Conservation (phyloP, 768 basidiomycete genomes). For the Lactifluus rugatus region DNA sequence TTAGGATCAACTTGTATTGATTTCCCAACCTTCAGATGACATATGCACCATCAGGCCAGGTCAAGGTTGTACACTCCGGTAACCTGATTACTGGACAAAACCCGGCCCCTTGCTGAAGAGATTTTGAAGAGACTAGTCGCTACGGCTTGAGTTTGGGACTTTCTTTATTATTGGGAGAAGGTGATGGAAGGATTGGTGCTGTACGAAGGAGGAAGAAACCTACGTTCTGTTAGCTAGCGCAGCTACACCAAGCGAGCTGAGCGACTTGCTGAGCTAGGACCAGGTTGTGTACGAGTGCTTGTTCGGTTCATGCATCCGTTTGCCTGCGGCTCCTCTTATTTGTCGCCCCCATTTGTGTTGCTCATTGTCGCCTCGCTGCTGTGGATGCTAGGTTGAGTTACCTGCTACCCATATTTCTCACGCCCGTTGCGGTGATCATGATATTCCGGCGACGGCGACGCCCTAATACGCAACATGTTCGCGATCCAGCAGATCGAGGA, state of each 20-base stretch:
- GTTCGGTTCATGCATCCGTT: too few species aligned
- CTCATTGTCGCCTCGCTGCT: too few species aligned
- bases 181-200: not conserved
- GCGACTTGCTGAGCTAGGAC: too few species aligned
- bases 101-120: slow-evolving; percentile 48
- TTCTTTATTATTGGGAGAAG: not conserved
- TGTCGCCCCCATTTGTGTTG: too few species aligned
- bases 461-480: slow-evolving; percentile 65
- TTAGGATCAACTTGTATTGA: slow-evolving; percentile 28
- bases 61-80: slow-evolving; percentile 48
- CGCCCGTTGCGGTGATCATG: too few species aligned
- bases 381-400: too few species aligned
- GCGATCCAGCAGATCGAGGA: slow-evolving; percentile 69
- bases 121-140: slow-evolving; percentile 42
- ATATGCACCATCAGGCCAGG: slow-evolving; percentile 10
- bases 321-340: too few species aligned
- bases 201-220: not conserved
- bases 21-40: not conserved
- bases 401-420: too few species aligned
- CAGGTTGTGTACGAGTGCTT: too few species aligned
- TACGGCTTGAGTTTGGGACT: slow-evolving; percentile 2
- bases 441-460: slow-evolving; percentile 68
- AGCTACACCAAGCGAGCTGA: too few species aligned
- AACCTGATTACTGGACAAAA: slow-evolving; percentile 66
- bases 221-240: too few species aligned